phyloP scores from a whole-genome alignment of 1,139 yeast genomes.

The Diutina mesorugosa region DNA sequence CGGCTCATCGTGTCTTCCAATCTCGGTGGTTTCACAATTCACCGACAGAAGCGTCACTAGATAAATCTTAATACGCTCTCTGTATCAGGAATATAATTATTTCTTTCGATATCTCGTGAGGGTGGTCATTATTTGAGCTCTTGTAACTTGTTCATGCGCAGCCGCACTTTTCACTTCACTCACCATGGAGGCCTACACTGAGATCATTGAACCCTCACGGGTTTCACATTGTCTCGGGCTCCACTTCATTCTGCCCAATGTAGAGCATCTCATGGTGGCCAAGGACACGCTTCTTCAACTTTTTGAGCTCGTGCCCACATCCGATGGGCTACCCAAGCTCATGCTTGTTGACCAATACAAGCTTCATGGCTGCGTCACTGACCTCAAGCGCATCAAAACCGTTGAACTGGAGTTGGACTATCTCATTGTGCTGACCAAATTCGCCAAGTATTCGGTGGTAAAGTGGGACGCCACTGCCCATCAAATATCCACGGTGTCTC shows the following conservation, averaged over 20 bases:
- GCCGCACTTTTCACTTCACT: not conserved
- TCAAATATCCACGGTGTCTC: conserved; percentile 54
- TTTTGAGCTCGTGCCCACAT: conserved; percentile 30
- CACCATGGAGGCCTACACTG: conserved; percentile 71
- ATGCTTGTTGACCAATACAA: conserved; percentile 53
- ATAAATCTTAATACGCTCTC: no score
- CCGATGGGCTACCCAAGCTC: conserved; percentile 20
- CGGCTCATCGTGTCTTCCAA: no score
- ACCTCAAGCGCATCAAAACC: conserved; percentile 40
- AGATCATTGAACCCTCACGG: conserved; percentile 67
- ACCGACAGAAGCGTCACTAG: no score
- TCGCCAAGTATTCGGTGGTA: conserved; percentile 68
- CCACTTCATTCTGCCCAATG: conserved; percentile 39
- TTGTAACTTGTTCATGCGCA: not conserved
- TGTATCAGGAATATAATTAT: no score
- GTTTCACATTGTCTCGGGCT: conserved; percentile 55
- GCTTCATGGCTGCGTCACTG: conserved; percentile 59
- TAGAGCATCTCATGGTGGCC: conserved; percentile 51
- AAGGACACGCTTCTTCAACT: conserved; percentile 66
- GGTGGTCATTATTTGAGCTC: not conserved
- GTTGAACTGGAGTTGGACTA: conserved; percentile 42
- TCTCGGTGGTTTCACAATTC: no score
- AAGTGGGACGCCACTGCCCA: conserved; percentile 50
- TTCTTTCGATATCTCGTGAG: no score
- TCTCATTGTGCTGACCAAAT: conserved; percentile 53